Base-by-base conservation (phyloP, 139 green algal genomes). In the Mesostigma viride region DNA sequence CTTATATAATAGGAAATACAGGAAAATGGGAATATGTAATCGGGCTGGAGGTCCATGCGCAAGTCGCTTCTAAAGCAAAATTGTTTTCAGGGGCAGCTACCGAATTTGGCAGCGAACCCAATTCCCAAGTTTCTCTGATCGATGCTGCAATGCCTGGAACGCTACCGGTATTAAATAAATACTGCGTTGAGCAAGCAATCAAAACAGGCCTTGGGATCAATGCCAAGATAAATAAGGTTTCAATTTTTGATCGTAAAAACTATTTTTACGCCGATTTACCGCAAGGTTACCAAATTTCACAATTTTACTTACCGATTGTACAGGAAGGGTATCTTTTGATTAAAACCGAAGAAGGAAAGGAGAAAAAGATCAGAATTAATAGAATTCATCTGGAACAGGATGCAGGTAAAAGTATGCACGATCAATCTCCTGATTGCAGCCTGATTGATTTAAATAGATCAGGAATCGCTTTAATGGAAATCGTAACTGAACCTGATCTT, bases 251-350 rank as follows among this genome's bases (percentile, higher is more conserved):
- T 11, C 59, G 67, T 24, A 73, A 73, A 28, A 36, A 73, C 17
- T 73, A 73, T 33, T 73, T 73, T 32, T 73, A 73, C 58, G 27
- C 44, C 11, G 67, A 73, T n/a, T 34, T 73, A 62, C 63, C 63
- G 20, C 67, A 73, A 35, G 67, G 67, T 20, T 73, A 73, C 60
- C 67, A 73, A 32, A 74, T 73, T 3, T 62, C 6, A 2, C 67
- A 73, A 34, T 26, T 44, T 14, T 20, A 74, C 31, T 35, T 32
- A 33, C 67, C 67, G 46, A 74, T 73, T 33, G 3, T 3, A 14
- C n/a, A 36, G 2, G 62, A 31, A 33, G 63, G 40, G 3, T 35
- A 67, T 32, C 47, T 67, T 8, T 8, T 6, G n/a, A 61, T 61
- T n/a, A 11, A 3, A n/a, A 26, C 46, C 3, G 63, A 11, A 67